Evolutionary conservation across 1,284 basidiomycete genomes (phyloP).

Genomic region (Sanghuangporus weigelae): DNA sequence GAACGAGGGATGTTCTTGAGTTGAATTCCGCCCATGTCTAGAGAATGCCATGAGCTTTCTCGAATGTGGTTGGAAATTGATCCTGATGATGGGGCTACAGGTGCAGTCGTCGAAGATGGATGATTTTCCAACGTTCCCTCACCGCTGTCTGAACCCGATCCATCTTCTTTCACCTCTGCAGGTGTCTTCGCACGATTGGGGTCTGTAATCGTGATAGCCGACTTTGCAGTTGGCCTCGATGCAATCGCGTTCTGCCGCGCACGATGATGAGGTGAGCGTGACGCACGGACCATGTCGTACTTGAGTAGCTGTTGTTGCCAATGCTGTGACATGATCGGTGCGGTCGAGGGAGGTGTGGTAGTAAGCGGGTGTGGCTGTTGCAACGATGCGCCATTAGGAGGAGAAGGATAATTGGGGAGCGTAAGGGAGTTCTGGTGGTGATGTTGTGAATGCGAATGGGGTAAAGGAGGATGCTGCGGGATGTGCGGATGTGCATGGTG

Average conservation of each 20-base stretch:
- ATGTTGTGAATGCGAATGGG: slow-evolving; percentile 56
- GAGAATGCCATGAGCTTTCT: slow-evolving; percentile 80
- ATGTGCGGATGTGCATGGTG: slow-evolving; percentile 49
- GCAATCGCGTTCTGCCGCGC: slow-evolving; percentile 77
- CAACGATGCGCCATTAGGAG: slow-evolving; percentile 52
- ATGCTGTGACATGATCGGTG: slow-evolving; percentile 63
- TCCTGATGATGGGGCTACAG: slow-evolving; percentile 57
- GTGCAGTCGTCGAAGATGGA: slow-evolving; percentile 68
- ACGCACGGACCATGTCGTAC: slow-evolving; percentile 73
- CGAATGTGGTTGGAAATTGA: slow-evolving; percentile 53
- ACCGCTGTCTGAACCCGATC: slow-evolving; percentile 24
- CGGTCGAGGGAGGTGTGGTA: slow-evolving; percentile 55
- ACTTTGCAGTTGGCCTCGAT: slow-evolving; percentile 69
- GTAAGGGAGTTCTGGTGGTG: slow-evolving; percentile 72
- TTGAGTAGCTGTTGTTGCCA: slow-evolving; percentile 81
- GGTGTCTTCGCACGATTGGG: slow-evolving; percentile 58
- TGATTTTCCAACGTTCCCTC: slow-evolving; percentile 44
- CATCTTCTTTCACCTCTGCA: slow-evolving; percentile 31
- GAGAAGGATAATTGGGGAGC: slow-evolving; percentile 57
- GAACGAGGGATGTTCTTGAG: slow-evolving; percentile 86
- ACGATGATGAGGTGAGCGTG: slow-evolving; percentile 73
- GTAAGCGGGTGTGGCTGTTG: slow-evolving; percentile 51
- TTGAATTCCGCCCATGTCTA: slow-evolving; percentile 95
- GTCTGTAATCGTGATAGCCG: slow-evolving; percentile 79
- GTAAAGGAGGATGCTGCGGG: slow-evolving; percentile 47